Conservation (phyloP, 148 eudicot genomes). For the Arctostaphylos glauca region DNA sequence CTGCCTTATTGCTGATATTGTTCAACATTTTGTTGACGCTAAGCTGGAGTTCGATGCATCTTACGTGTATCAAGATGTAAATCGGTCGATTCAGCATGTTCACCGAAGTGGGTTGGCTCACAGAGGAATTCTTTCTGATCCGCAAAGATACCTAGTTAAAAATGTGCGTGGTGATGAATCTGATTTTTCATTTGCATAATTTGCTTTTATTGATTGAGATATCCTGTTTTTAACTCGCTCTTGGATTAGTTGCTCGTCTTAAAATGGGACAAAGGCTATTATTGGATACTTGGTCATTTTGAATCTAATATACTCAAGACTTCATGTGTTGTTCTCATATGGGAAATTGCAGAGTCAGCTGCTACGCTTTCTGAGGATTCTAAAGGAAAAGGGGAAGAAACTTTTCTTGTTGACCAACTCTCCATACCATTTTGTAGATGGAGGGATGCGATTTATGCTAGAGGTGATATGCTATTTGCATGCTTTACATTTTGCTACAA, state of each 20-base stretch:
- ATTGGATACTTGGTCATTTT: neutral
- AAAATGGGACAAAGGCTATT: neutral
- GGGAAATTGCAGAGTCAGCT: constrained; percentile 57
- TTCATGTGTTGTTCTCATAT: constrained; percentile 13
- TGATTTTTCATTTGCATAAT: neutral
- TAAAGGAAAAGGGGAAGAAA: constrained; percentile 89
- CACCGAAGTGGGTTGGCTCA: constrained; percentile 92
- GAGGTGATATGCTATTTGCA: constrained; percentile 50
- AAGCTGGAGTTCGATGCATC: constrained; percentile 93
- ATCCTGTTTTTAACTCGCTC: constrained; percentile 9
- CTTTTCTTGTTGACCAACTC: constrained; percentile 96
- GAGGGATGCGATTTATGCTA: constrained; percentile 93
- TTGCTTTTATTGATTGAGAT: constrained; percentile 1
- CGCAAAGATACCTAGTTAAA: constrained; percentile 86
- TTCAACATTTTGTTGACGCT: constrained; percentile 96
- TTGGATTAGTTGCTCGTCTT: neutral
- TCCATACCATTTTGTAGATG: constrained; percentile 95
- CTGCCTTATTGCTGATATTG: constrained; percentile 93
- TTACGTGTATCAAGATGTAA: constrained; percentile 88
- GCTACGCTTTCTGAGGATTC: constrained; percentile 67
- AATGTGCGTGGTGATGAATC: constrained; percentile 53
- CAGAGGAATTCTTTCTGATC: constrained; percentile 79
- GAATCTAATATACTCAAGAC: neutral
- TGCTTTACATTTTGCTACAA: constrained; percentile 13
- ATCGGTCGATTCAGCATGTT: constrained; percentile 90